Percentiles rank a stretch among this genome's conserved stretches.
Conservation (phyloP, 139 green algal species). For the Spirogloea muscicola region DNA sequence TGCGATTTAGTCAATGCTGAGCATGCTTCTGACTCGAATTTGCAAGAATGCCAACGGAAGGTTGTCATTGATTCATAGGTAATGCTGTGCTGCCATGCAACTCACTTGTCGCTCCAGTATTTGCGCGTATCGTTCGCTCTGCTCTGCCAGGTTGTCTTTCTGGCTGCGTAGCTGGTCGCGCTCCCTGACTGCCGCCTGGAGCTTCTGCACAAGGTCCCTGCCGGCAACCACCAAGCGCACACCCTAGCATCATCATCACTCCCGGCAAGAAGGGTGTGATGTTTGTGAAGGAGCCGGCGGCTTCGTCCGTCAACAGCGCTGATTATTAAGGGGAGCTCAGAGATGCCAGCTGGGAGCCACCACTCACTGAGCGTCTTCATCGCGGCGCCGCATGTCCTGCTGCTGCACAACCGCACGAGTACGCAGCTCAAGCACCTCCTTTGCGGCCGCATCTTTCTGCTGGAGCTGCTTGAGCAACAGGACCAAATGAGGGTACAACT, state of each 20-base stretch:
- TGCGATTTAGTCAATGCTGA: background rate
- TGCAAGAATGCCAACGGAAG: no score
- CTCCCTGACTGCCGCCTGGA: background rate
- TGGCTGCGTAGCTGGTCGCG: background rate
- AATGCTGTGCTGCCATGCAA: slow-evolving; percentile 1
- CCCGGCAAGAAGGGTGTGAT: no score
- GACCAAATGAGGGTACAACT: no score
- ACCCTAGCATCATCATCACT: no score
- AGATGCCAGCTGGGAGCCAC: background rate
- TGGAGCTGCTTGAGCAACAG: no score
- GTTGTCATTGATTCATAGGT: no score
- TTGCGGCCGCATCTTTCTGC: background rate
- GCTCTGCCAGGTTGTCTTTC: background rate
- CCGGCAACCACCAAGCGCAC: no score
- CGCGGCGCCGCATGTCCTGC: slow-evolving; percentile 9
- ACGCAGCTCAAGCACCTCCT: slow-evolving; percentile 16
- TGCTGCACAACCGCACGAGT: slow-evolving; percentile 4
- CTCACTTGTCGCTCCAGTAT: slow-evolving; percentile 5
- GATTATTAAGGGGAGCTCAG: background rate
- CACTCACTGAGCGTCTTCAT: slow-evolving; percentile 1
- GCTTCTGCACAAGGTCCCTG: slow-evolving; percentile 21
- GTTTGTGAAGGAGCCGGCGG: no score
- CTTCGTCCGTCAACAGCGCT: background rate
- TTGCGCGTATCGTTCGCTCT: background rate
- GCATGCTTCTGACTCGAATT: background rate